These are phyloP conservation scores for Saturnispora diversa DNA, from an alignment of 805 yeast genomes.

Conservation along the genomic window DNA sequence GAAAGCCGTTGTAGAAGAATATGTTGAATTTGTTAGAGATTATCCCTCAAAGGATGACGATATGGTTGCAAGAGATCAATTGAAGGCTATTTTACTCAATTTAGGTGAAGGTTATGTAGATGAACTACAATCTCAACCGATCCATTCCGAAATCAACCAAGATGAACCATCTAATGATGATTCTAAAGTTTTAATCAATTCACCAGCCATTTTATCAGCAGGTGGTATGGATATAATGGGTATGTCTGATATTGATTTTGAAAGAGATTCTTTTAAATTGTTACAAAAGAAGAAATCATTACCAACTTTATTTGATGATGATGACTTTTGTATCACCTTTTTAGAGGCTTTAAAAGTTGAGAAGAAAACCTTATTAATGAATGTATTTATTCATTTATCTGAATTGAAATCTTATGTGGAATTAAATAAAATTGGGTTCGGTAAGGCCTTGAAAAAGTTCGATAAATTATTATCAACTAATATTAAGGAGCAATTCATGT, in stretches of 20 bases:
- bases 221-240: slow-evolving; percentile 10
- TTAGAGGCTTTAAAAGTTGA: slow-evolving; percentile 51
- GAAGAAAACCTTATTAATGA: slow-evolving; percentile 56
- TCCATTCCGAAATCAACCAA: neutral
- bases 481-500: slow-evolving; percentile 52
- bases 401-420: slow-evolving; percentile 81
- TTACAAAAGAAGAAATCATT: slow-evolving; percentile 23
- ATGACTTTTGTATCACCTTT: slow-evolving; percentile 31
- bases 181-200: neutral
- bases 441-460: slow-evolving; percentile 84
- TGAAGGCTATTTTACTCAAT: slow-evolving; percentile 15
- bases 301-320: slow-evolving; percentile 30
- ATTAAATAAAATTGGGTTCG: slow-evolving; percentile 79
- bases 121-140: slow-evolving; percentile 2
- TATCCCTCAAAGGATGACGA: slow-evolving; percentile 21
- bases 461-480: slow-evolving; percentile 70
- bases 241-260: slow-evolving; percentile 12
- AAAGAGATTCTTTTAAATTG: slow-evolving; percentile 16
- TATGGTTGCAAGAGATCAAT: slow-evolving; percentile 12
- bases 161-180: neutral
- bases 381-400: slow-evolving; percentile 63
- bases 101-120: slow-evolving; percentile 9
- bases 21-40: slow-evolving; percentile 49
- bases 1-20: slow-evolving; percentile 51
- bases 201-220: slow-evolving; percentile 1